These are phyloP conservation scores for Sequoia sempervirens DNA, from an alignment of 75 land plant genomes.

Conservation along the genomic window DNA sequence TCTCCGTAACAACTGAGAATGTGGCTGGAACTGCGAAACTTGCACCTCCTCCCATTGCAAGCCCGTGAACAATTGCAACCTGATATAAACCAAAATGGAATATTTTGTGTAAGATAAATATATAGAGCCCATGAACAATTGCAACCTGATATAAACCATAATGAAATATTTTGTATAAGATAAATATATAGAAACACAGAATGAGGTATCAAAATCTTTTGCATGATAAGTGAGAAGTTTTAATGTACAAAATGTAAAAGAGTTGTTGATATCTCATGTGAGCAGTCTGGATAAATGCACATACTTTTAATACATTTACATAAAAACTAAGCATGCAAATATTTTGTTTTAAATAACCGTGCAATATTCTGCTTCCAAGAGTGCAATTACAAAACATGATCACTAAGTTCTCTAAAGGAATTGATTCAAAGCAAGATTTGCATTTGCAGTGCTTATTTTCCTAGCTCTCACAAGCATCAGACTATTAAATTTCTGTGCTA, in stretches of 20 bases:
- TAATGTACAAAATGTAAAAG: not conserved
- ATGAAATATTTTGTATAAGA: not conserved
- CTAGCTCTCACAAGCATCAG: not conserved
- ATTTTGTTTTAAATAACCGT: not conserved
- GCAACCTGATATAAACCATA: too few species aligned
- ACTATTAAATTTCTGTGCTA: not conserved
- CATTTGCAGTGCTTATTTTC: not conserved
- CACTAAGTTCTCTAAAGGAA: not conserved
- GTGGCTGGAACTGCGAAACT: slow-evolving; percentile 64
- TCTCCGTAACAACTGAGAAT: slow-evolving; percentile 84
- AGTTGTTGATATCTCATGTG: not conserved
- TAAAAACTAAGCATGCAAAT: not conserved
- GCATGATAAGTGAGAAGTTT: not conserved
- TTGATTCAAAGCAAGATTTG: not conserved
- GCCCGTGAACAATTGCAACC: slow-evolving; percentile 82
- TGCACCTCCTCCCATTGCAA: slow-evolving; percentile 95
- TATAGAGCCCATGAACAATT: too few species aligned
- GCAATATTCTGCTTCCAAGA: not conserved
- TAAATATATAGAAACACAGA: slow-evolving; percentile 4
- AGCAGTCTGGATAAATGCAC: not conserved
- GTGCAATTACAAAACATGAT: not conserved
- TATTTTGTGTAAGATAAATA: too few species aligned
- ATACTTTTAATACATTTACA: not conserved
- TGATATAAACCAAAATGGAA: slow-evolving; percentile 17
- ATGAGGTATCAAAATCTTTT: not conserved